These are phyloP conservation scores for Colletotrichum viniferum DNA, from an alignment of 2,329 filamentous ascomycete species.

Conservation along the genomic window DNA sequence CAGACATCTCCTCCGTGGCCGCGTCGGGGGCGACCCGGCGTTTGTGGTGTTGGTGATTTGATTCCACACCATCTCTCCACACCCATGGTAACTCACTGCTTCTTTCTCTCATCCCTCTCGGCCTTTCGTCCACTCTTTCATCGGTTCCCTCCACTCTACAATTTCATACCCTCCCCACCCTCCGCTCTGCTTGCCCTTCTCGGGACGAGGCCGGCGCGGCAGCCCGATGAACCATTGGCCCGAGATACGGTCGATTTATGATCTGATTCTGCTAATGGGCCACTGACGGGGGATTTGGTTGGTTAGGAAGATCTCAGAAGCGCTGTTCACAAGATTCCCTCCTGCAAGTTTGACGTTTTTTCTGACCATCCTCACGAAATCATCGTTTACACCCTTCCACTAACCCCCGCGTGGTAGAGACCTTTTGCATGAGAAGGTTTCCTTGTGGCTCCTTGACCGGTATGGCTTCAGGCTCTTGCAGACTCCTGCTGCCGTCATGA, in stretches of 20 bases:
- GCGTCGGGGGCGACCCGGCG: not conserved
- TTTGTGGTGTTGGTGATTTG: not conserved
- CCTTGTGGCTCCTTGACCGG: not conserved
- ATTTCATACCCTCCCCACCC: not conserved
- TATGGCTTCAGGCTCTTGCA: not conserved
- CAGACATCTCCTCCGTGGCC: not conserved
- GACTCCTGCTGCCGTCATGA: not conserved
- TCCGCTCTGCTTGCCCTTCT: not conserved
- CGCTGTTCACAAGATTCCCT: not conserved
- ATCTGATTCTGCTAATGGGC: not conserved
- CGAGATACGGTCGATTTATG: not conserved
- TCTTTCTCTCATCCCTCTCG: not conserved
- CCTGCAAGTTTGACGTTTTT: too few relatives aligned
- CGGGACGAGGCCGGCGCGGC: not conserved
- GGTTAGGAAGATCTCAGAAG: not conserved
- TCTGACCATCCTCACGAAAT: too few relatives aligned
- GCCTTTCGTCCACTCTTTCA: not conserved
- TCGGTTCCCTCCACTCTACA: not conserved
- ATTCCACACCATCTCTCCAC: not conserved
- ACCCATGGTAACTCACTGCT: not conserved
- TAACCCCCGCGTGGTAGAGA: not conserved
- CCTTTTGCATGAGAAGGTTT: not conserved
- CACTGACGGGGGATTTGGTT: not conserved
- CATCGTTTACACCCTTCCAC: too few relatives aligned
- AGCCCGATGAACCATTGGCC: not conserved